Evolutionary conservation across 371 early-diverging fungal species (phyloP), one percentile per base, ranked within the genome.

Genomic region (Circinella umbellata): DNA sequence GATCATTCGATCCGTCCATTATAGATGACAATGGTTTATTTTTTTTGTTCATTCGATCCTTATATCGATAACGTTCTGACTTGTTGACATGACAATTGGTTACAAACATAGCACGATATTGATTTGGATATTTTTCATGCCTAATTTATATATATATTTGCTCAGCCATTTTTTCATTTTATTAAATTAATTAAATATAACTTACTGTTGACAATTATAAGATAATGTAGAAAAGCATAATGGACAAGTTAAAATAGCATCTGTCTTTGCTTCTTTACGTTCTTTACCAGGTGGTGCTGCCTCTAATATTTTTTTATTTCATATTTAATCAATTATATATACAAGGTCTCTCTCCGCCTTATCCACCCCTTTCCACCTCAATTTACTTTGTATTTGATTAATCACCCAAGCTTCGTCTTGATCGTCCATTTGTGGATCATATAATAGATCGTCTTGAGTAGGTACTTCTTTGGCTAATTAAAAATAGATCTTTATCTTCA

Each of bases 21-120:
- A 6, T 47, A n/a, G 53, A 57, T 64, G 42, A 42, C 3, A 11
- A 42, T 6, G 3, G 3, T 6, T n/a, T 57, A 27, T n/a, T 35
- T 36, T 11, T 38, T 36, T 48, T 63, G 46, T 60, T 48, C 13
- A 74, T 1, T 27, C 27, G 27, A 27, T 69, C 27, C 18, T 66
- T 73, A 36, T 80, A 47, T 67, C 76, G 64, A 73, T 76, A 84
- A 54, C 79, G 70, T 51, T 82, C 81, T 0, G 73, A 73, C 11
- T 75, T 75, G 38, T 77, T 73, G 42, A 87, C 77, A 35, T 83
- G 74, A 64, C 90, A 90, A 68, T 88, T 84, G 60, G 84, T 85
- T 0, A 90, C 90, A 78, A 92, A 92, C 86, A 92, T 90, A 61
- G 92, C 92, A 49, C 92, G 78, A 71, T 84, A 92, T 64, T 92